These are phyloP conservation scores for Angomonas desouzai DNA, from an alignment of 208 protist species.

Conservation along the genomic window DNA sequence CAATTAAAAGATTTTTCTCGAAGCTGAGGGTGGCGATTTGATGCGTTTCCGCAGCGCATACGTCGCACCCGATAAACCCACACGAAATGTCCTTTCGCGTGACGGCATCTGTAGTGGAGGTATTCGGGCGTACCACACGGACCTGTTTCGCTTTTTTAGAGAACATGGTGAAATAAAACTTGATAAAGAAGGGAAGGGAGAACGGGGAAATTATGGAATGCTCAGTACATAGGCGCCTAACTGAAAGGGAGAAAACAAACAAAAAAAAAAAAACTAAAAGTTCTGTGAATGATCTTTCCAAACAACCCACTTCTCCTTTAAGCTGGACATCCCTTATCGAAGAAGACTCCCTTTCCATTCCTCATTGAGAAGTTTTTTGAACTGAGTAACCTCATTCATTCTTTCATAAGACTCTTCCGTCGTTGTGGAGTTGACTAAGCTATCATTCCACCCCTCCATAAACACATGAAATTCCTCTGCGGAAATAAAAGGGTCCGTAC, in stretches of 20 bases:
- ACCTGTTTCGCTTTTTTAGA: conserved; percentile 61
- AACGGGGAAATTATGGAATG: too few species aligned
- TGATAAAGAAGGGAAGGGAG: conserved; percentile 12
- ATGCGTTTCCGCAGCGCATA: conserved; percentile 30
- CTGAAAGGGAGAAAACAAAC: conserved; percentile 9
- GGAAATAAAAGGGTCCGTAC: not conserved
- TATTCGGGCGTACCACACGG: conserved; percentile 31
- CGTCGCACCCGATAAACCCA: conserved; percentile 48
- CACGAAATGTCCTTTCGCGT: conserved; percentile 84
- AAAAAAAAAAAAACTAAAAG: conserved; percentile 8
- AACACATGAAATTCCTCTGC: not conserved
- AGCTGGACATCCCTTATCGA: not conserved
- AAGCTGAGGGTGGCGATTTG: conserved; percentile 25
- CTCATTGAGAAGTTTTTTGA: not conserved
- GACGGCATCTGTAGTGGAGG: conserved; percentile 16
- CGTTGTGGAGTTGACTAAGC: not conserved
- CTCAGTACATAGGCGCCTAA: conserved; percentile 8
- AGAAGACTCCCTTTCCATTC: conserved; percentile 2
- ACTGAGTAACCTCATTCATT: not conserved
- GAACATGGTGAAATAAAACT: conserved; percentile 42
- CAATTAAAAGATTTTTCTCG: conserved; percentile 51
- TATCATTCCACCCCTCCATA: conserved; percentile 4
- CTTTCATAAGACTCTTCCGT: not conserved
- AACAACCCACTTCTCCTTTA: not conserved
- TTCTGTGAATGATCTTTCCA: not conserved